Percentiles rank a stretch among this genome's conserved stretches.
Conservation (phyloP, 2,329 filamentous ascomycete genomes). For the Zopfia rhizophila region DNA sequence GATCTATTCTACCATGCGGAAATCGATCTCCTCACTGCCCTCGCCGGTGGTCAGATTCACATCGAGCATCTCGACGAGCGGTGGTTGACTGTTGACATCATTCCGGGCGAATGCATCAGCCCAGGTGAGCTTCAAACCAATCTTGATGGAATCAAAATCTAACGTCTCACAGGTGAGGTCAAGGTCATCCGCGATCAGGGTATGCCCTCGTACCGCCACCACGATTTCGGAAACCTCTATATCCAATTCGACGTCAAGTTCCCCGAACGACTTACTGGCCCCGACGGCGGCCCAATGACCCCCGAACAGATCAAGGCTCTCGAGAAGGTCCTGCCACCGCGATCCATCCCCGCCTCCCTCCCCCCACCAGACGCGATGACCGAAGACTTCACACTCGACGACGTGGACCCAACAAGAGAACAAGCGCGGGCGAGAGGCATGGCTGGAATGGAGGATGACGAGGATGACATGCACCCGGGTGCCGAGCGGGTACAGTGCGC, state of each 20-base stretch:
- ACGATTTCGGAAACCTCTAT: slow-evolving; percentile 95
- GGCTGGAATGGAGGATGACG: slow-evolving; percentile 72
- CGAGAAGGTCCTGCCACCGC: slow-evolving; percentile 84
- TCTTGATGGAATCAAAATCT: slow-evolving; percentile 21
- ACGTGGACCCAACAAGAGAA: slow-evolving; percentile 75
- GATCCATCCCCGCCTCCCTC: slow-evolving; percentile 66
- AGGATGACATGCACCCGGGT: slow-evolving; percentile 68
- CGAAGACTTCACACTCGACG: slow-evolving; percentile 87
- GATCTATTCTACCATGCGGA: slow-evolving; percentile 95
- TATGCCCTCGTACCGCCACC: slow-evolving; percentile 96
- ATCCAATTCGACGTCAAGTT: slow-evolving; percentile 99
- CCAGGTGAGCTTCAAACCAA: slow-evolving; percentile 77
- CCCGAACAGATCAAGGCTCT: slow-evolving; percentile 79
- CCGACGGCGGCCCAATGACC: slow-evolving; percentile 60
- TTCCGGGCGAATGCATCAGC: slow-evolving; percentile 92
- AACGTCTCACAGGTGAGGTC: slow-evolving; percentile 72
- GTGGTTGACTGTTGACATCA: slow-evolving; percentile 93
- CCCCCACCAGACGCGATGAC: slow-evolving; percentile 89
- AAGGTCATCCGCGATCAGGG: slow-evolving; percentile 97
- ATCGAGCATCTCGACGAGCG: slow-evolving; percentile 97
- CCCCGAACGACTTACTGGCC: slow-evolving; percentile 67
- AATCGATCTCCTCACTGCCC: slow-evolving; percentile 93
- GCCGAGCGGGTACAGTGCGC: slow-evolving; percentile 87
- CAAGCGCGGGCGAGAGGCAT: slow-evolving; percentile 75
- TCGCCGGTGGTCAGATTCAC: slow-evolving; percentile 89